Evolutionary conservation across 1,284 basidiomycete genomes (phyloP), one percentile per base, ranked within the genome.

Genomic region (Cronartium ribicola): DNA sequence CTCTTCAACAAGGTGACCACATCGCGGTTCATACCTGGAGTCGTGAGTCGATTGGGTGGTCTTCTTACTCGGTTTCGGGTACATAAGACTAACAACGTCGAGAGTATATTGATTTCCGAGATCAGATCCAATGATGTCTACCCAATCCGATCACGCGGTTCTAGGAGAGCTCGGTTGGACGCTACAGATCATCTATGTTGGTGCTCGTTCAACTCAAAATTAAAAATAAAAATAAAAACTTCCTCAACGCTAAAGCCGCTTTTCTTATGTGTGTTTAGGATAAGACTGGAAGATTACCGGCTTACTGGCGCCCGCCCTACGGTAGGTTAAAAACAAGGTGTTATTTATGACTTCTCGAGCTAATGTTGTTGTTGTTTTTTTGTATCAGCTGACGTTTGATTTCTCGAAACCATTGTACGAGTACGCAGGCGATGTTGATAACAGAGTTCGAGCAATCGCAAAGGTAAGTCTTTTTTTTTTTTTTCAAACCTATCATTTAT

Each of bases 151-250:
- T 80, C 79, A 85, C 68, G 83, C 88, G 75, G 81, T 93, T 65
- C 77, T 94, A 57, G 91, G 85, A 29, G 87, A 92, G 84, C 83
- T 94, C 76, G 92, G 89, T 5, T 94, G 88, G 88, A 88, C 90
- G 0, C 87, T 90, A 84, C 85, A 89, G 81, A 83, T 93, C 77
- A 90, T 94, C 77, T 87, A 89, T 79, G 88, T 72, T 14, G 66
- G 70, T 66, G 37, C 57, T 68, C 17, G 29, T 29, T 29, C 29
- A 29, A 29, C 29, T 29, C 29, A 29, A 29, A 29, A 1, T 29
- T 29, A 29, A 29, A 29, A 29, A 29, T 29, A 29, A 1, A 29
- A 1, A 29, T 29, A 29, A 29, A 1, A 29, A 29, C 29, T 29
- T 29, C 2, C 29, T 29, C 29, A 29, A 29, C 29, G 29, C 29